A percentile compares a stretch with the other conserved stretches of the same genome.
phyloP scores from a whole-genome alignment of 192 early-diverging fungal genomes.

The Helicostylum pulchrum region DNA sequence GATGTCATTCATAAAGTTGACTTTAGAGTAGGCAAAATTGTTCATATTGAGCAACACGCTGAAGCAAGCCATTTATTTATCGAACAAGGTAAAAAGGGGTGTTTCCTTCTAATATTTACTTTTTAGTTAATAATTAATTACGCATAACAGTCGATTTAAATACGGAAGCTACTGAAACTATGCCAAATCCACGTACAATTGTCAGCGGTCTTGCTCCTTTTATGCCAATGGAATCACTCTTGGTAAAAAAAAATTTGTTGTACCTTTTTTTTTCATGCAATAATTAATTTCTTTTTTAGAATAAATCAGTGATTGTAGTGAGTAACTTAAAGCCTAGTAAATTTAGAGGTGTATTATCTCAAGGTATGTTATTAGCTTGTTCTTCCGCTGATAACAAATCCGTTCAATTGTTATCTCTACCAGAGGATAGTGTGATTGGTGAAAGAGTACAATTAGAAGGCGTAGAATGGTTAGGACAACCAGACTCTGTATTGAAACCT shows the following conservation, averaged over 20 bases:
- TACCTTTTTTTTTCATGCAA: not conserved
- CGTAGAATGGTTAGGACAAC: slow-evolving; percentile 24
- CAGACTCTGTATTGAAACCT: slow-evolving; percentile 24
- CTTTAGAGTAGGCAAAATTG: slow-evolving; percentile 61
- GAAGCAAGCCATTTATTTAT: slow-evolving; percentile 50
- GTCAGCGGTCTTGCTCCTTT: slow-evolving; percentile 61
- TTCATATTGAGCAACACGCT: slow-evolving; percentile 48
- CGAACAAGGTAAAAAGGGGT: slow-evolving; percentile 37
- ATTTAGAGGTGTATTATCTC: slow-evolving; percentile 59
- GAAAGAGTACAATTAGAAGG: slow-evolving; percentile 53
- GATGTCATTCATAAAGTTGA: slow-evolving; percentile 49
- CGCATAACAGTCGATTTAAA: slow-evolving; percentile 45
- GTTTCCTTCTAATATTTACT: not conserved
- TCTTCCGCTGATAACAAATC: slow-evolving; percentile 39
- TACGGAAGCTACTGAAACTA: slow-evolving; percentile 41
- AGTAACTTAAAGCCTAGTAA: slow-evolving; percentile 63
- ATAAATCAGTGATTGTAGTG: slow-evolving; percentile 52
- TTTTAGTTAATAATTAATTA: not conserved
- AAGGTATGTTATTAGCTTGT: slow-evolving; percentile 66
- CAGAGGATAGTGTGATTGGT: slow-evolving; percentile 47
- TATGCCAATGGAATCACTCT: slow-evolving; percentile 50
- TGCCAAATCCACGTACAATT: slow-evolving; percentile 51
- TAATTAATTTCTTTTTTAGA: slow-evolving; percentile 6
- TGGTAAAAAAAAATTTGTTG: slow-evolving; percentile 31
- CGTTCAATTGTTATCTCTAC: slow-evolving; percentile 54